Evolutionary conservation across 192 early-diverging fungal genomes (phyloP).

Genomic region (Dissophora globulifera): DNA sequence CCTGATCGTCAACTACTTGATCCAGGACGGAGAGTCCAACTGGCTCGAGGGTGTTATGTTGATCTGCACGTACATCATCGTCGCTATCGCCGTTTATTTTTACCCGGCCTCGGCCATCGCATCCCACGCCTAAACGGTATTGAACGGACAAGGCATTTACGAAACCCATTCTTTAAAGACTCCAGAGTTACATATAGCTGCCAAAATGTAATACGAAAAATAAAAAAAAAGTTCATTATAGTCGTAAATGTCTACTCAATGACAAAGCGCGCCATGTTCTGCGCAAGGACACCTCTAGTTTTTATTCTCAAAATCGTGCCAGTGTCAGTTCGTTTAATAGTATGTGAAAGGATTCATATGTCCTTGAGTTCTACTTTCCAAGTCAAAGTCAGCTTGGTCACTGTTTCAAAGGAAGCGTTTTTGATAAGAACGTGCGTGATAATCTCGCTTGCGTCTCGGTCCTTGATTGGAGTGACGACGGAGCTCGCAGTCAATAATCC

Average conservation of each 20-base stretch:
- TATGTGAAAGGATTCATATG: too few relatives aligned
- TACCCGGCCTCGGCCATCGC: constrained; percentile 56
- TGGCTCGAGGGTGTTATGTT: constrained; percentile 95
- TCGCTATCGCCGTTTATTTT: constrained; percentile 84
- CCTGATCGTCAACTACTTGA: constrained; percentile 82
- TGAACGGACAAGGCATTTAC: too few relatives aligned
- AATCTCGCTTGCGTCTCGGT: constrained; percentile 16
- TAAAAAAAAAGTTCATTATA: too few relatives aligned
- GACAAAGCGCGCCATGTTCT: too few relatives aligned
- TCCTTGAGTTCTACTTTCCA: constrained; percentile 38
- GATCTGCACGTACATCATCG: constrained; percentile 81
- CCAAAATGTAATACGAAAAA: too few relatives aligned
- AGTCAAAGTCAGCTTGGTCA: constrained; percentile 35
- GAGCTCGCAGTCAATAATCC: constrained; percentile 42
- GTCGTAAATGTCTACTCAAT: too few relatives aligned
- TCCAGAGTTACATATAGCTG: too few relatives aligned
- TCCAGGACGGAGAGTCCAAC: constrained; percentile 88
- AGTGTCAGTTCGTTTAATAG: too few relatives aligned
- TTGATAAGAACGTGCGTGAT: constrained; percentile 38
- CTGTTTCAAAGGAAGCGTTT: constrained; percentile 45
- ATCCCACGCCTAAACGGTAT: not conserved
- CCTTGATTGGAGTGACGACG: constrained; percentile 33
- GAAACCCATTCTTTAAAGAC: too few relatives aligned
- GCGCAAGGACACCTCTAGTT: too few relatives aligned
- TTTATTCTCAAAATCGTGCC: too few relatives aligned